Conservation (phyloP, 1,139 yeast species). For the Pichia sp. region DNA sequence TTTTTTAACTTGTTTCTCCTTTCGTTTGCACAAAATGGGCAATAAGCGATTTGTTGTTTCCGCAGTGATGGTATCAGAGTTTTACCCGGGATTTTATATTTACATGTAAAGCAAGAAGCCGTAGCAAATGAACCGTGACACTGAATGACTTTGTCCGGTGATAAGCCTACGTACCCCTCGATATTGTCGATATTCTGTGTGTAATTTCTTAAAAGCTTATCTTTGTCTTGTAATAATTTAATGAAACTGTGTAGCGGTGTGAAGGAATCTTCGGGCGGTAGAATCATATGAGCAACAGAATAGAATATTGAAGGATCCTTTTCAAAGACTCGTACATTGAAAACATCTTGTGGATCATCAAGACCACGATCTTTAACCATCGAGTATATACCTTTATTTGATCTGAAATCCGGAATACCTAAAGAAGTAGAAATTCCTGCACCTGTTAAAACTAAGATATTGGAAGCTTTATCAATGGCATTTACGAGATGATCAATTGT, state of each 20-base stretch:
- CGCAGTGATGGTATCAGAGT: conserved; percentile 56
- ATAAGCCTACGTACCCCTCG: conserved; percentile 77
- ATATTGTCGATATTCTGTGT: conserved; percentile 94
- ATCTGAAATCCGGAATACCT: conserved; percentile 94
- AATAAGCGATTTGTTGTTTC: conserved; percentile 54
- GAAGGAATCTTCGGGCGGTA: conserved; percentile 68
- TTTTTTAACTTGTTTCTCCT: conserved; percentile 28
- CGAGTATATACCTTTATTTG: conserved; percentile 80
- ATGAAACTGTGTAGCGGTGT: conserved; percentile 88
- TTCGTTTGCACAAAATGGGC: conserved; percentile 55
- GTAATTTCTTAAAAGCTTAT: conserved; percentile 76
- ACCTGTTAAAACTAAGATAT: conserved; percentile 78
- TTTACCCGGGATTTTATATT: conserved; percentile 59
- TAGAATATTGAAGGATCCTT: conserved; percentile 80
- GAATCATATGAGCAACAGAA: conserved; percentile 77
- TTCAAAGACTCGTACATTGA: conserved; percentile 65
- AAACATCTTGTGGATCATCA: conserved; percentile 91
- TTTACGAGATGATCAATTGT: not conserved
- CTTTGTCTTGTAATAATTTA: conserved; percentile 62
- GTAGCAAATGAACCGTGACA: conserved; percentile 96
- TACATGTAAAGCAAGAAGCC: conserved; percentile 83
- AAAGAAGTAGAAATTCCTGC: conserved; percentile 94
- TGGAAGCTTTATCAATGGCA: conserved; percentile 15
- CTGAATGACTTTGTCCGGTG: conserved; percentile 65
- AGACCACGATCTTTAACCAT: conserved; percentile 63